A percentile compares a stretch with the other conserved stretches of the same genome.
phyloP scores from a whole-genome alignment of 257 asterid species.

The Nicotiana benthamiana region DNA sequence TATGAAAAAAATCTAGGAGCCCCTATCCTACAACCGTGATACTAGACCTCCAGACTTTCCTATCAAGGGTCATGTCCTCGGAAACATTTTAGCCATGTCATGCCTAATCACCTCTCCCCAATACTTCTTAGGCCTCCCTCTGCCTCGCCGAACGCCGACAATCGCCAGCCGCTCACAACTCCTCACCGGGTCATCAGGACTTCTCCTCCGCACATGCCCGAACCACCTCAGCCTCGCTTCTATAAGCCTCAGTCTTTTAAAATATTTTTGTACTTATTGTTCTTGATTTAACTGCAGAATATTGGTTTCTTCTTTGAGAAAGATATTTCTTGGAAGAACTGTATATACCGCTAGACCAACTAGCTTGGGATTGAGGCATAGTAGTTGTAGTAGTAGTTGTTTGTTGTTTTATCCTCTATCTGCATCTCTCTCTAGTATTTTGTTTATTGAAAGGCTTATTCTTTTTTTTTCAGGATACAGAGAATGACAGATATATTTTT shows the following conservation, averaged over 20 bases:
- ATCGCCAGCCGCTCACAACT: too few species aligned
- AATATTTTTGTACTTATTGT: not conserved
- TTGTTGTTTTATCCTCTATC: not conserved
- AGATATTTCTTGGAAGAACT: not conserved
- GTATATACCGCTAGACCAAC: not conserved
- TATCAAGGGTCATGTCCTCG: too few species aligned
- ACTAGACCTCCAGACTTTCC: too few species aligned
- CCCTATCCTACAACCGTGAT: too few species aligned
- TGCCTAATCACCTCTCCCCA: too few species aligned
- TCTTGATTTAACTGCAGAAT: not conserved
- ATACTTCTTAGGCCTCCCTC: too few species aligned
- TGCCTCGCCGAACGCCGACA: too few species aligned
- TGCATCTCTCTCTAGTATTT: conserved; percentile 10
- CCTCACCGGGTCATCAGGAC: too few species aligned
- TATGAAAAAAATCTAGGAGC: too few species aligned
- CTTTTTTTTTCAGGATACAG: conserved; percentile 48
- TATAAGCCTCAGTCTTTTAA: not conserved
- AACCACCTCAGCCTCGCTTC: too few species aligned
- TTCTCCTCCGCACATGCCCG: too few species aligned
- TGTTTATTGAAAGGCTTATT: conserved; percentile 13
- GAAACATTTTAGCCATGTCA: too few species aligned
- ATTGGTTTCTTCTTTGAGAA: not conserved
- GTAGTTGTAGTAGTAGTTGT: not conserved
- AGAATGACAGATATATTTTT: conserved; percentile 69
- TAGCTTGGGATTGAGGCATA: not conserved